Base-by-base conservation (phyloP, 306 rosid genomes). In the Vachellia collinsii region DNA sequence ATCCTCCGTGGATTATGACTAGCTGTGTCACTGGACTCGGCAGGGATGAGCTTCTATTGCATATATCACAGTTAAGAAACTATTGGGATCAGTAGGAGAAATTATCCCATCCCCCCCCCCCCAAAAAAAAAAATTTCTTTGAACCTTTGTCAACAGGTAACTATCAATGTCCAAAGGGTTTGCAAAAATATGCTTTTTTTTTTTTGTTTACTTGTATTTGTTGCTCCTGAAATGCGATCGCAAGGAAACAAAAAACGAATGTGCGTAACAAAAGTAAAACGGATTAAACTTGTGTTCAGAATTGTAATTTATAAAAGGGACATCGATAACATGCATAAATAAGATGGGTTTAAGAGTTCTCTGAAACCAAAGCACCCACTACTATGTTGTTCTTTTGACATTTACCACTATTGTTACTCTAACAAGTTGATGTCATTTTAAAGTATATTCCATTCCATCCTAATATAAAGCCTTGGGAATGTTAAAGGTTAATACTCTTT, bases 1-100 rank as follows among this genome's bases (percentile, higher is more conserved):
- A 93, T 77, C 94, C 97, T 44, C 90, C 98, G 8, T 94, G 98
- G 97, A 92, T 94, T 82, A 90, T 94, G 98, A 92, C 97, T 11
- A 92, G 98, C 89, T 89, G 97, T 72, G 90, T 89, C 70, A 92
- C 97, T 34, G 95, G 97, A 80, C 64, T 92, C 70, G 98, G 97
- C 64, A 89, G 97, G 70, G 98, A 94, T 80, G 98, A 92, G 56
- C 90, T 91, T 72, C 94, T 92, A 68, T 90, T 91, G 77, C 97
- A 94, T 74, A 87, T 91, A 88, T 94, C 94, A 50, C 97, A 94
- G 85, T 87, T 92, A 53, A 83, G 97, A 76, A 91, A 92, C 87
- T 94, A 90, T 85, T 94, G 97, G 98, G 94, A 94, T 87, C 97
- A 94, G 76, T 88, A 85, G 84, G 29, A 76, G 23, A 20, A 39